Percentiles rank a stretch among this genome's conserved stretches.
Evolutionary conservation across 2,329 filamentous ascomycete genomes (phyloP).

Genomic region (Tricladium varicosporioides): DNA sequence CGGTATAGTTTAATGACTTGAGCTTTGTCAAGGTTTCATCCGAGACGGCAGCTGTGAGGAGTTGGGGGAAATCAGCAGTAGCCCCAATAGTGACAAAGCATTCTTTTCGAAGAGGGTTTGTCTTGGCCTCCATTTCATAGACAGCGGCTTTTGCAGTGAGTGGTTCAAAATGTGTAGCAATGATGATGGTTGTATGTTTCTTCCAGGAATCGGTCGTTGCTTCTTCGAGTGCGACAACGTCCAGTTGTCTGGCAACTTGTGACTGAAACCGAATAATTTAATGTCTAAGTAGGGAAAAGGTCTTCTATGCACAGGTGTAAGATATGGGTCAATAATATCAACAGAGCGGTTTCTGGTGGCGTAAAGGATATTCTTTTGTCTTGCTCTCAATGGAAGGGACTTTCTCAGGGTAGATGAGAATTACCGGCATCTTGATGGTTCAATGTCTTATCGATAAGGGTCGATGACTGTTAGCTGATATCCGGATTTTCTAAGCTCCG

Average conservation of each 20-base stretch:
- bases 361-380: background rate
- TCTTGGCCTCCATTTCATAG: background rate
- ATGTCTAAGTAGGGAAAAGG: no score
- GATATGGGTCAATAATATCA: no score
- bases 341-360: no score
- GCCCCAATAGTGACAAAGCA: constrained; percentile 93
- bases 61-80: constrained; percentile 75
- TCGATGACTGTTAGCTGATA: background rate
- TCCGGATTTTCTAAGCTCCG: background rate
- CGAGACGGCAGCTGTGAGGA: constrained; percentile 66
- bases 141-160: background rate
- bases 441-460: background rate
- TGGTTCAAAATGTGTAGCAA: background rate
- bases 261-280: no score
- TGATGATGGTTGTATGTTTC: background rate
- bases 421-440: background rate
- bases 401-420: background rate
- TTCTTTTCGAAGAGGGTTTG: constrained; percentile 15
- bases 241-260: background rate
- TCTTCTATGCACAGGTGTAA: no score
- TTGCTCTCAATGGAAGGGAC: background rate
- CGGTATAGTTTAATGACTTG: constrained; percentile 58
- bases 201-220: background rate
- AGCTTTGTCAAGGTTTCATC: constrained; percentile 63
- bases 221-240: background rate